phyloP scores from a whole-genome alignment of 2,329 filamentous ascomycete species.

The Teratosphaeria nubilosa region DNA sequence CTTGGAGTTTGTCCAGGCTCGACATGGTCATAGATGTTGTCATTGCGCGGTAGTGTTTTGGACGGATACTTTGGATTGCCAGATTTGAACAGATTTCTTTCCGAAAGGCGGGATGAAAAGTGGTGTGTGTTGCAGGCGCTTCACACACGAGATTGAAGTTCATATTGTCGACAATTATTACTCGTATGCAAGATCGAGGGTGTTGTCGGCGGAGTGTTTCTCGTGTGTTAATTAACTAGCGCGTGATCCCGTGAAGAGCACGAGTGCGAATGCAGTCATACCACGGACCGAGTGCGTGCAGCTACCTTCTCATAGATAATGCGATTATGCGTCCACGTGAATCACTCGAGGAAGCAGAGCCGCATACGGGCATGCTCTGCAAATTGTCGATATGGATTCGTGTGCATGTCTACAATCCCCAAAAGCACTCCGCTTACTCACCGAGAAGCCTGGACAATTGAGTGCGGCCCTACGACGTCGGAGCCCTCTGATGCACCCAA shows the following conservation, averaged over 20 bases:
- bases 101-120: too few relatives aligned
- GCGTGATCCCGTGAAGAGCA: background rate
- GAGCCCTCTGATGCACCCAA: slow-evolving; percentile 7
- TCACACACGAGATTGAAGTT: too few relatives aligned
- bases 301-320: too few relatives aligned
- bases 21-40: background rate
- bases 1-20: background rate
- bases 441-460: background rate
- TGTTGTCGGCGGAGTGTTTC: background rate
- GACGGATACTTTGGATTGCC: background rate
- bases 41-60: background rate
- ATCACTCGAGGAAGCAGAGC: background rate
- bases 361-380: background rate
- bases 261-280: background rate
- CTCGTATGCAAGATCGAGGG: too few relatives aligned
- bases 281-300: background rate
- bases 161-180: too few relatives aligned
- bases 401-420: background rate
- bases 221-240: background rate
- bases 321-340: background rate
- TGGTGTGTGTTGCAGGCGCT: too few relatives aligned
- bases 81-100: background rate
- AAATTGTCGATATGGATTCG: background rate
- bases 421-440: background rate
- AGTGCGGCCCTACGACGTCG: background rate